Percentiles rank a stretch among this genome's conserved stretches.
phyloP scores from a whole-genome alignment of 768 basidiomycete genomes.

The Leccinum aurantiacum region DNA sequence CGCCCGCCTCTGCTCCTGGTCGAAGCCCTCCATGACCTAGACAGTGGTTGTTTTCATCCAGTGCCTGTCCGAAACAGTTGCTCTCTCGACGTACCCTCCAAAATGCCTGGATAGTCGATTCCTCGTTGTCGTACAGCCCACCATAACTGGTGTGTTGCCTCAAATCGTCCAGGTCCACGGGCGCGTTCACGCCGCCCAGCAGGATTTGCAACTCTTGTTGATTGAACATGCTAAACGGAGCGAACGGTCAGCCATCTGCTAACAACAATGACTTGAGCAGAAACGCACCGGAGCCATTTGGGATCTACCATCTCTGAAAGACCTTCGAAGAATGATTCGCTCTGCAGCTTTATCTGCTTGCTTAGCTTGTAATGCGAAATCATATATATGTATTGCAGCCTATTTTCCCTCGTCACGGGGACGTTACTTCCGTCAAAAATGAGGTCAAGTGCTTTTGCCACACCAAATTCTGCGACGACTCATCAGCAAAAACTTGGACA shows the following conservation, averaged over 20 bases:
- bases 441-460: slow-evolving; percentile 72
- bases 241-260: slow-evolving; percentile 8
- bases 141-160: slow-evolving; percentile 77
- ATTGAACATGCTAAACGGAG: slow-evolving; percentile 81
- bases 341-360: slow-evolving; percentile 83
- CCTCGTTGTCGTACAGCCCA: slow-evolving; percentile 68
- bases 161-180: slow-evolving; percentile 83
- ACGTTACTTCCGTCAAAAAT: slow-evolving; percentile 80
- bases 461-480: slow-evolving; percentile 68
- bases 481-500: background rate
- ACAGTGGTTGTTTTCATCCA: background rate
- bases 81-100: slow-evolving; percentile 64
- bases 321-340: slow-evolving; percentile 87
- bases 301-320: slow-evolving; percentile 89
- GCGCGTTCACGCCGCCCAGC: slow-evolving; percentile 83
- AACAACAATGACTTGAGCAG: background rate
- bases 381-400: slow-evolving; percentile 86
- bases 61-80: background rate
- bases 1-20: slow-evolving; percentile 73
- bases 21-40: slow-evolving; percentile 76
- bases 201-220: slow-evolving; percentile 93
- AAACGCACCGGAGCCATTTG: slow-evolving; percentile 73
- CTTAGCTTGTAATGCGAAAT: slow-evolving; percentile 87
- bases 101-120: slow-evolving; percentile 73
- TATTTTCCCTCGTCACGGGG: slow-evolving; percentile 84